A percentile compares a stretch with the other conserved stretches of the same genome.
Evolutionary conservation across 2,329 filamentous ascomycete species (phyloP).

Genomic region (Fusarium tanahbumbuense): DNA sequence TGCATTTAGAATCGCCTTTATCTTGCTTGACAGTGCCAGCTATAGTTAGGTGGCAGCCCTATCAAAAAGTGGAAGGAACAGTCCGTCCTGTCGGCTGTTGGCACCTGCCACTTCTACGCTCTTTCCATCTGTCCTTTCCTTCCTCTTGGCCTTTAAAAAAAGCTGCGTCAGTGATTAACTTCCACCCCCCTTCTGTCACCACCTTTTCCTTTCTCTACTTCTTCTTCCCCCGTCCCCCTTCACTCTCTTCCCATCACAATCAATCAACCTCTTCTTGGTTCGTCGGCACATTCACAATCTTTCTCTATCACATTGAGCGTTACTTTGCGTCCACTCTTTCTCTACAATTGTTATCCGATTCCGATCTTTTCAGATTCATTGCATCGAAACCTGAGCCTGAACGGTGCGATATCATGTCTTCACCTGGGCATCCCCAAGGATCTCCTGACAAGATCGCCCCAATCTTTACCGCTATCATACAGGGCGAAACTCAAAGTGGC

Average conservation of each 20-base stretch:
- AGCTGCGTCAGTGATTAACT: conserved; percentile 46
- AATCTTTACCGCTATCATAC: conserved; percentile 22
- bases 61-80: conserved; percentile 16
- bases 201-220: conserved; percentile 24
- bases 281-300: conserved; percentile 43
- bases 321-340: conserved; percentile 45
- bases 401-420: conserved; percentile 46
- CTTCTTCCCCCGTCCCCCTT: conserved; percentile 19
- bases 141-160: conserved; percentile 38
- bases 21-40: conserved; percentile 17
- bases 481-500: conserved; percentile 41
- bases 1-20: neutral
- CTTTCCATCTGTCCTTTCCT: conserved; percentile 40
- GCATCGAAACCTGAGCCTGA: conserved; percentile 9
- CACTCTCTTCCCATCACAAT: conserved; percentile 19
- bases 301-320: conserved; percentile 46
- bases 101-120: conserved; percentile 29
- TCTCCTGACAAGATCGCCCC: conserved; percentile 45
- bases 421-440: conserved; percentile 44
- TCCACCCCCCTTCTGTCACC: conserved; percentile 30
- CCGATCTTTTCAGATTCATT: conserved; percentile 11
- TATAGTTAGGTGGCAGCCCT: conserved; percentile 3
- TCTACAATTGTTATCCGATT: conserved; percentile 42
- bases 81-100: conserved; percentile 31
- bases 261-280: conserved; percentile 35